Base-by-base conservation (phyloP, 2,329 filamentous ascomycete species). In the Aspergillus spinulosporus region DNA sequence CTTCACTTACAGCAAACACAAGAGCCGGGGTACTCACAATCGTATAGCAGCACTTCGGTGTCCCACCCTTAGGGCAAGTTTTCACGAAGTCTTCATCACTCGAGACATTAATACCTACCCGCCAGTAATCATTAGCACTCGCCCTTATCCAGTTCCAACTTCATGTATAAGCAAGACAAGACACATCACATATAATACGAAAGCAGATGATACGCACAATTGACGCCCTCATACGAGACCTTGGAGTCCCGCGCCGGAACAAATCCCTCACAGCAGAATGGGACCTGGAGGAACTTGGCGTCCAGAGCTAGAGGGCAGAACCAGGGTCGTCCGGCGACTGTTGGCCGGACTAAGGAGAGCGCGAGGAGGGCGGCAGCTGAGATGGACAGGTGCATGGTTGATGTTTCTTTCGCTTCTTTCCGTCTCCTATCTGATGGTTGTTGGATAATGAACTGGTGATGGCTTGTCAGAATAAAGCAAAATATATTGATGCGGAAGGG, bases 181-280 rank as follows among this genome's bases (percentile, higher is more conserved):
- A 43, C 26, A 12, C n/a, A 12, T 8, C 5, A 34, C 9, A 34
- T 37, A 37, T 37, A 28, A 48, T 34, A 11, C 4, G 32, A 32
- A 37, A n/a, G 32, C 40, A 39, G 21, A 36, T 47, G 9, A 50
- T 31, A 58, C 67, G 7, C 59, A 71, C 67, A 70, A 46, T 67
- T 59, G 6, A 51, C 7, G 11, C 63, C 68, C 54, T 62, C 57
- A 26, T 64, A 62, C 3, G 59, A 60, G n/a, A 63, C 55, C 26
- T 62, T 39, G 6, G 64, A 67, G 47, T 62, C 49, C 14, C 42
- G 37, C 7, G 64, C 60, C 3, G 63, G 52, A 7, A 42, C 31
- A 50, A 69, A 40, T 14, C 61, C 62, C 21, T 66, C 64, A 39
- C 69, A 72, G 62, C 69, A 72, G 59, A 59, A 72, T 11, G 68